A percentile compares a stretch with the other conserved stretches of the same genome.
These are phyloP conservation scores for Nannochloropsis gaditana DNA, from an alignment of 108 stramenopile species.

Conservation along the genomic window DNA sequence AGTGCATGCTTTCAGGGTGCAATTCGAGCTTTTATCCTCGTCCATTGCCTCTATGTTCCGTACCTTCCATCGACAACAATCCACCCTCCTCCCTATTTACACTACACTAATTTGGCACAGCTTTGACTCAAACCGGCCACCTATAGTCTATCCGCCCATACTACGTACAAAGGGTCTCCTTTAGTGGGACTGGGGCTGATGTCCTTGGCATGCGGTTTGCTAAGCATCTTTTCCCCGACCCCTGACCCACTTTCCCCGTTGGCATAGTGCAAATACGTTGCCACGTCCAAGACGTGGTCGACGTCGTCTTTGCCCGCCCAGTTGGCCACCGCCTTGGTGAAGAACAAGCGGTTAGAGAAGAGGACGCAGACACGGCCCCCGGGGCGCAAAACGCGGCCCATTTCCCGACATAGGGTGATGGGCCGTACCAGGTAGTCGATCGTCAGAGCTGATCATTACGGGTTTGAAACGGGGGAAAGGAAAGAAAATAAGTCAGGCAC, in stretches of 20 bases:
- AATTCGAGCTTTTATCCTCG: too few species aligned
- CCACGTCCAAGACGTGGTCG: neutral
- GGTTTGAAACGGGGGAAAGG: neutral
- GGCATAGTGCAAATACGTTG: neutral
- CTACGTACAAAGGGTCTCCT: neutral
- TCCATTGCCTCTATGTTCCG: too few species aligned
- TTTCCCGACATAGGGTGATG: neutral
- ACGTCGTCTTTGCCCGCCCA: neutral
- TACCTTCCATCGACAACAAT: too few species aligned
- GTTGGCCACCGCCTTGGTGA: neutral
- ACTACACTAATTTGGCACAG: too few species aligned
- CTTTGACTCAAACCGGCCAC: too few species aligned
- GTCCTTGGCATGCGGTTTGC: neutral
- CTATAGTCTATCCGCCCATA: neutral
- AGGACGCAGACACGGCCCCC: neutral
- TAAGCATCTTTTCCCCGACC: neutral
- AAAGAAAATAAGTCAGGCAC: neutral
- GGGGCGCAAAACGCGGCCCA: neutral
- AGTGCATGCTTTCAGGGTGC: too few species aligned
- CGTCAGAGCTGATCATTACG: neutral
- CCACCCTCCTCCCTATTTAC: too few species aligned
- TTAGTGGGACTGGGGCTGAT: neutral
- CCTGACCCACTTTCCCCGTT: neutral
- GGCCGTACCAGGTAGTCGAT: neutral
- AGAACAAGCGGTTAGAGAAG: constrained; percentile 16